Base-by-base conservation (phyloP, 305 asterid genomes). In the Fraxinus velutina region DNA sequence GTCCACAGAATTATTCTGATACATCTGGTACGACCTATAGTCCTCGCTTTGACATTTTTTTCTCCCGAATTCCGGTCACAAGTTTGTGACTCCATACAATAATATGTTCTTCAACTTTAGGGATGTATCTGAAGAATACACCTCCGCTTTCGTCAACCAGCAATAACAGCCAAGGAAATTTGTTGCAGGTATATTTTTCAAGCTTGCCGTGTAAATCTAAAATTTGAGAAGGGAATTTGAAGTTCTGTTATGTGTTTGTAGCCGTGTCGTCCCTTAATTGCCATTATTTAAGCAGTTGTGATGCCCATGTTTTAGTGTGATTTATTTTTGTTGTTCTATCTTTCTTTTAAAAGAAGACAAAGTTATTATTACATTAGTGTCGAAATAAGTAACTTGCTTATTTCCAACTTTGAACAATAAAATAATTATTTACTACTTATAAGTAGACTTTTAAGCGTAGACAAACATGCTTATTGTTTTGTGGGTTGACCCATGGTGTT, bases 121-220 rank as follows among this genome's bases (percentile, higher is more conserved):
- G 97, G 77, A 81, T 90, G 90, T 92, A 95, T 88, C 89, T 88
- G 90, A 95, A 92, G 92, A 89, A 75, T 78, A 95, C 98, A 79
- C 97, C 99, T 83, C 97, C 97, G 37, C 90, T 92, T 75, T 55
- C 92, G 84, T 89, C 97, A 19, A 83, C 91, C 81, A 84, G 76
- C 81, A 88, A 72, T 79, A 92, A 80, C 92, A 91, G 79, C 84
- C 98, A 90, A 82, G 94, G 92, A 83, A 81, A 90, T 71, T 33
- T 88, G 81, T 73, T 93, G 77, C 98, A 93, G 99, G 99, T 93
- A 82, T 84, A 72, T 79, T 47, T 75, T 73, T 82, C 77, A 80
- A 73, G 76, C 68, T 44, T 72, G 60, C 79, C 24, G 0, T 60
- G 24, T 73, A 68, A 73, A 17, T 34, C 74, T 75, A 9, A 24